Percentiles rank a stretch among this genome's conserved stretches.
These are phyloP conservation scores for Odonthalia washingtoniensis DNA, from an alignment of 31 red algal species.

Conservation along the genomic window DNA sequence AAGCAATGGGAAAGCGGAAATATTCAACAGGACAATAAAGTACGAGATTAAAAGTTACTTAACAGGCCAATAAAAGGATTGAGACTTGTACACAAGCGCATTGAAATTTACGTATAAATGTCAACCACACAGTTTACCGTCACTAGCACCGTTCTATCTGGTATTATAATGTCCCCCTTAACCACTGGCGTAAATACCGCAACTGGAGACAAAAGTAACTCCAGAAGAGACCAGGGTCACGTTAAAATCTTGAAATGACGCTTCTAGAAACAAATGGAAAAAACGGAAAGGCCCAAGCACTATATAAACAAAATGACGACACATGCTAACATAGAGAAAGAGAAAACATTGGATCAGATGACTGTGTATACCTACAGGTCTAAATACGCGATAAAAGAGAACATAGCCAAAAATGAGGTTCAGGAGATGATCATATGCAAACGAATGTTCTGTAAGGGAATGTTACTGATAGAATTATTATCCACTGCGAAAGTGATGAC, in stretches of 20 bases:
- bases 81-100: constrained; percentile 24
- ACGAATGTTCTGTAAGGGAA: too few species aligned
- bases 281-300: neutral
- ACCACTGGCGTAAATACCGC: constrained; percentile 7
- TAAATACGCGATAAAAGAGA: neutral
- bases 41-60: neutral
- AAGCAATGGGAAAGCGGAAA: constrained; percentile 57
- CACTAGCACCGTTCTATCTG: constrained; percentile 44
- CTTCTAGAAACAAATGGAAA: neutral
- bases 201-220: too few species aligned
- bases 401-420: neutral
- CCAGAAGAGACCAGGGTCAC: neutral
- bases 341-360: neutral
- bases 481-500: too few species aligned
- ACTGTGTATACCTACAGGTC: neutral
- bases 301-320: neutral
- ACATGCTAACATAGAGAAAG: neutral
- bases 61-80: constrained; percentile 19
- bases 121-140: constrained; percentile 2
- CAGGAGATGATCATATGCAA: too few species aligned
- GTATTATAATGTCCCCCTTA: constrained; percentile 12
- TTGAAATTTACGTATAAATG: too few species aligned
- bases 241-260: neutral
- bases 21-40: constrained; percentile 42
- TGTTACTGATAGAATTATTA: too few species aligned